Conservation (phyloP, 2,329 filamentous ascomycete species). For the Dothistroma pini region DNA sequence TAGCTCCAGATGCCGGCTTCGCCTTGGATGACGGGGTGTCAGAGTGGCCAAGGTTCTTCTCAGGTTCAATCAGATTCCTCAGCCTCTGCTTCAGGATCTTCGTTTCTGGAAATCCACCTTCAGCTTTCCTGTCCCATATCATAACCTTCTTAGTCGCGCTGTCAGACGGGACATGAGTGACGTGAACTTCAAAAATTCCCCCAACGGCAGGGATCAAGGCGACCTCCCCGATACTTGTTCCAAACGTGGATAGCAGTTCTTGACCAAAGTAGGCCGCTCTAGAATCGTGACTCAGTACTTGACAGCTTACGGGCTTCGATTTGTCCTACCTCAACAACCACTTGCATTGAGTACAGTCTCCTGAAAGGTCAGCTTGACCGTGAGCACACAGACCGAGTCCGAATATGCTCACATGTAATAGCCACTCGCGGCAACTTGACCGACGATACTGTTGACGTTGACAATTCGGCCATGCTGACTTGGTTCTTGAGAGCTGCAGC, state of each 20-base stretch:
- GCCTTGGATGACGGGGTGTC: conserved; percentile 37
- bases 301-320: not conserved
- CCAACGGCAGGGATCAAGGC: conserved; percentile 81
- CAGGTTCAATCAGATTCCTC: conserved; percentile 76
- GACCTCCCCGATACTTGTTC: conserved; percentile 77
- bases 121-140: conserved; percentile 82
- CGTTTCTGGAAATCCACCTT: conserved; percentile 91
- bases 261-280: conserved; percentile 69
- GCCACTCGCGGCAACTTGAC: conserved; percentile 9
- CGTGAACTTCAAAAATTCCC: conserved; percentile 73
- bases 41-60: conserved; percentile 71
- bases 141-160: conserved; percentile 45
- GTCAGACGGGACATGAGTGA: conserved; percentile 42
- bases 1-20: not conserved
- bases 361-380: conserved; percentile 16
- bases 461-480: not conserved
- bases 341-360: conserved; percentile 20
- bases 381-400: conserved; percentile 77
- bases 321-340: conserved; percentile 26
- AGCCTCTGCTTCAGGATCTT: conserved; percentile 86
- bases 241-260: conserved; percentile 92
- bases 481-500: not conserved
- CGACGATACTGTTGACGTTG: not conserved
- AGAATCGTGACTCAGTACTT: not conserved
- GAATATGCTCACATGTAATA: conserved; percentile 17